Base-by-base conservation (phyloP, 139 green algal genomes). In the Tetraselmis striata region DNA sequence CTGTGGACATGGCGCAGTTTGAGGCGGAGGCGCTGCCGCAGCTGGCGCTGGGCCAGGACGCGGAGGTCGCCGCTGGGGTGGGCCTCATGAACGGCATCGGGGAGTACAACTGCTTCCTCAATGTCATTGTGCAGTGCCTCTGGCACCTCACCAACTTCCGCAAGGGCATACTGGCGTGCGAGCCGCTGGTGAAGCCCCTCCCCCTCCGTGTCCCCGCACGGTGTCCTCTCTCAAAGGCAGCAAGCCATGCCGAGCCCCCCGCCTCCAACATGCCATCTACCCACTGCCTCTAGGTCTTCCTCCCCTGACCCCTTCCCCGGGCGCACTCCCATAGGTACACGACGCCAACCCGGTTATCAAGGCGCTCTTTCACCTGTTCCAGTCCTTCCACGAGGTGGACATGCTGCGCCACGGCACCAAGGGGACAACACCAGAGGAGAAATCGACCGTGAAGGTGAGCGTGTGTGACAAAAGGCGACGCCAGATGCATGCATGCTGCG, bases 81-180 rank as follows among this genome's bases (percentile, higher is more conserved):
- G 45, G 45, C 45, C 45, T 67, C 5, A 67, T 67, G 45, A 67
- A 67, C 45, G 45, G 45, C 5, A 67, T 83, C 85, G 88, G 89
- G 74, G 77, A 91, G 81, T 86, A 94, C 90, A 93, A 94, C 78
- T 95, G 92, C 89, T 95, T 94, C 85, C 87, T 95, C n/a, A 95
- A 95, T 79, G 92, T 93, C 0, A 90, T 91, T 80, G 84, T 95
- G 28, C 92, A 95, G 84, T 84, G 84, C 25, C 84, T 95, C 24
- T 94, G 90, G 89, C 90, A 94, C 85, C 82, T 94, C 22, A 78
- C 32, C 27, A 79, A 79, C 75, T 94, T 95, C 87, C 85, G 90
- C 2, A 59, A 80, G 24, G 84, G 83, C 1, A 79, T 95, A 77
- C 84, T 94, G 45, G 45, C 45, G 18, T 67, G 45, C 18, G 45